Base-by-base conservation (phyloP, 495 filamentous ascomycete genomes). In the Penicillium chermesinum region DNA sequence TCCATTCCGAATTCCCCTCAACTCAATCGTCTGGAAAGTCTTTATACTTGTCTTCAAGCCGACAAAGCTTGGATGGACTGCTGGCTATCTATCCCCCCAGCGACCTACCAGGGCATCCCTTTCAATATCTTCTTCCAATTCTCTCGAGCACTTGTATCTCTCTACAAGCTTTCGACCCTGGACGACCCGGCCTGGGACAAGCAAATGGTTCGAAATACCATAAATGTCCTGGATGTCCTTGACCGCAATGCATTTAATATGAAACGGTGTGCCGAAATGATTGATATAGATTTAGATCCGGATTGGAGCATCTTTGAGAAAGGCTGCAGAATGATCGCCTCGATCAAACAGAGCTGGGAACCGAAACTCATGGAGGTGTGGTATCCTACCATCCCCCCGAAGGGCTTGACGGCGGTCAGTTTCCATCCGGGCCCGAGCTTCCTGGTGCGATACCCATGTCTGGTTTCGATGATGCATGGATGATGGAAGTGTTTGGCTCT, bases 121-220 rank as follows among this genome's bases (percentile, higher is more conserved):
- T 64, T 66, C 20, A 53, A 62, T 2, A 45, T 70, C 0, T 71
- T 70, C 36, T 57, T 68, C 14, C 70, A 78, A 36, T 65, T 77
- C 22, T 58, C 66, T 6, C 67, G 69, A 32, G 65, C 59, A 33
- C 19, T 76, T 0, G 55, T 73, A 7, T 56, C 55, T 3, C 48
- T 76, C 12, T 79, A 70, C 57, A 66, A 61, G 27, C 62, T 79
- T 6, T 59, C 63, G 7, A 72, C 61, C 0, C 49, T 73, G 18
- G 66, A 71, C 4, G 55, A 67, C 39, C 61, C 68, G 2, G 48
- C 45, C 17, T 73, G 68, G 71, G 65, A 71, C 25, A 62, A 50
- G 10, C 50, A 40, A 3, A 49, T 63, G 44, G 62, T 65, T 7
- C 56, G 63, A 37, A 56, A 57, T 25, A 66, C 63, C 0, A 57